Conservation (phyloP, 1,139 yeast genomes). For the Wickerhamomyces sp. region DNA sequence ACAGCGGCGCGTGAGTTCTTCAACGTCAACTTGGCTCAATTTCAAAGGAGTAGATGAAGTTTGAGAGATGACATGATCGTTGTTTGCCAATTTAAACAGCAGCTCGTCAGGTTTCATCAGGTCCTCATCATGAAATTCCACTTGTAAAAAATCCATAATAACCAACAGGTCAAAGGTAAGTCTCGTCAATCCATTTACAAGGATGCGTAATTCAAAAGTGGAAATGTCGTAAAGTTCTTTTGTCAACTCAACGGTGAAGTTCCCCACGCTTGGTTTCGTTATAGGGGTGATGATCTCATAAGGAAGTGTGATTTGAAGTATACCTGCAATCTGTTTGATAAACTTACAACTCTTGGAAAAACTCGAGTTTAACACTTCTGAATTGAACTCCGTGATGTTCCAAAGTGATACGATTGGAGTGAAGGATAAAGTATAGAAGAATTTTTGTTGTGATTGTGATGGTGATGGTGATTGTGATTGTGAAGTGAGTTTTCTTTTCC, state of each 20-base stretch:
- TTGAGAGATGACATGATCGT: conserved; percentile 6
- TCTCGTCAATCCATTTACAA: conserved; percentile 12
- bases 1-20: conserved; percentile 1
- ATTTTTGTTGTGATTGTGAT: neutral
- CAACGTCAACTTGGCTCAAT: conserved; percentile 2
- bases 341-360: conserved; percentile 14
- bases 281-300: conserved; percentile 9
- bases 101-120: conserved; percentile 18
- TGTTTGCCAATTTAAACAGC: conserved; percentile 18
- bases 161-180: conserved; percentile 9
- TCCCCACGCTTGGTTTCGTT: conserved; percentile 6
- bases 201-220: conserved; percentile 8
- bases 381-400: conserved; percentile 13
- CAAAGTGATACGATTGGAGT: conserved; percentile 17
- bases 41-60: neutral
- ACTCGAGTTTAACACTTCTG: conserved; percentile 16
- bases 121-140: conserved; percentile 8
- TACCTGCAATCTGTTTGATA: conserved; percentile 11
- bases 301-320: conserved; percentile 13
- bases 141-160: conserved; percentile 4
- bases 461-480: neutral
- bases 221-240: conserved; percentile 11
- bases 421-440: conserved; percentile 16
- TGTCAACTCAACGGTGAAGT: conserved; percentile 7
- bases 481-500: conserved; percentile 9